Evolutionary conservation across 257 asterid genomes (phyloP).

Genomic region (Penstemon newberryi): DNA sequence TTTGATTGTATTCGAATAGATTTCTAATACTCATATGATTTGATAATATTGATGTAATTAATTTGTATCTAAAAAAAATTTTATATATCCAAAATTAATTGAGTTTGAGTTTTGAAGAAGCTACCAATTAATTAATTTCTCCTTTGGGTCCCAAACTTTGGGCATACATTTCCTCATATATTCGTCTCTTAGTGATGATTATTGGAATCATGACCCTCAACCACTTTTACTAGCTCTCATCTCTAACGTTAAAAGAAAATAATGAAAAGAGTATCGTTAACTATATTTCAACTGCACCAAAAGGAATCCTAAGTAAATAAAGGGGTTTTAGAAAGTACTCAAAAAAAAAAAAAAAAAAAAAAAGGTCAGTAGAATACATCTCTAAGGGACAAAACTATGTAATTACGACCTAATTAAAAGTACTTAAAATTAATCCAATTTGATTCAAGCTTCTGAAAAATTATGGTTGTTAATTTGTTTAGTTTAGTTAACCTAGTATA

Average conservation of each 20-base stretch:
- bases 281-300: slow-evolving; percentile 2
- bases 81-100: neutral
- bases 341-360: neutral
- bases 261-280: neutral
- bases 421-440: too few species aligned
- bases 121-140: neutral
- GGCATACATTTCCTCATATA: slow-evolving; percentile 23
- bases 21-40: too few species aligned
- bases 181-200: slow-evolving; percentile 26
- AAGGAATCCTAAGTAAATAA: slow-evolving; percentile 33
- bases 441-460: too few species aligned
- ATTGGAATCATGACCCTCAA: slow-evolving; percentile 29
- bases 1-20: too few species aligned
- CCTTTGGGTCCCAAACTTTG: slow-evolving; percentile 7
- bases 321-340: neutral
- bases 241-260: slow-evolving; percentile 26
- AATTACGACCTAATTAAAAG: too few species aligned
- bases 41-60: too few species aligned
- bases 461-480: too few species aligned
- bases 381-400: too few species aligned
- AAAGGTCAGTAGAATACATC: too few species aligned
- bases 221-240: slow-evolving; percentile 3
- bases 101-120: neutral
- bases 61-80: too few species aligned
- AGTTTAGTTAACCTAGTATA: too few species aligned